A percentile compares a stretch with the other conserved stretches of the same genome.
These are phyloP conservation scores for Phyllosticta citribraziliensis DNA, from an alignment of 2,329 filamentous ascomycete species.

Conservation along the genomic window DNA sequence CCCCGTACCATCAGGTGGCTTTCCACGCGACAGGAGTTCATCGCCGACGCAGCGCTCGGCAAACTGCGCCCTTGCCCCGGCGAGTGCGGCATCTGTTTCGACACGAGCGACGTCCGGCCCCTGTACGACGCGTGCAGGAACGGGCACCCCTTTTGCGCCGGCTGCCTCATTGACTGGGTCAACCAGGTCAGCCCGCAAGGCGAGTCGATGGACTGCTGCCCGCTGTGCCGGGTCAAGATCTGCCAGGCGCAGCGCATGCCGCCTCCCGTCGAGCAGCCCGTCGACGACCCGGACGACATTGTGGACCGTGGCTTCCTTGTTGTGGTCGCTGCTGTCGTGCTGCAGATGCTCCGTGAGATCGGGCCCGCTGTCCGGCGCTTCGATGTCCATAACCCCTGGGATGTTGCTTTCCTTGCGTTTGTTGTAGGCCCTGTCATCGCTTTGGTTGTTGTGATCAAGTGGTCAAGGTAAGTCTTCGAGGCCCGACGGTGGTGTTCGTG, in stretches of 20 bases:
- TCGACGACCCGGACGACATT: too few relatives aligned
- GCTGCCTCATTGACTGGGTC: not conserved
- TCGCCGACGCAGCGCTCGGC: not conserved
- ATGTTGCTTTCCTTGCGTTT: too few relatives aligned
- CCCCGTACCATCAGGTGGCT: not conserved
- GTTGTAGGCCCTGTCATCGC: too few relatives aligned
- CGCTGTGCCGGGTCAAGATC: not conserved
- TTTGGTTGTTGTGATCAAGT: too few relatives aligned
- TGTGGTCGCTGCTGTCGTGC: too few relatives aligned
- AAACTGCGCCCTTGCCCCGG: not conserved
- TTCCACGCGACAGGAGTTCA: not conserved
- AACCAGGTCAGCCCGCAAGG: not conserved
- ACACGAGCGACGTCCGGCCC: not conserved
- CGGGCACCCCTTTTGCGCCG: not conserved
- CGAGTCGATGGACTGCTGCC: not conserved
- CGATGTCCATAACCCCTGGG: too few relatives aligned
- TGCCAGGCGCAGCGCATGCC: not conserved
- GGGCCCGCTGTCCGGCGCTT: too few relatives aligned
- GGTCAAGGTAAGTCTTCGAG: too few relatives aligned
- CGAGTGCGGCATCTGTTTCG: not conserved
- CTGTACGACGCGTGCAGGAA: not conserved
- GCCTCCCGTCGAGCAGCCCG: too few relatives aligned
- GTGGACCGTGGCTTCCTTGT: too few relatives aligned
- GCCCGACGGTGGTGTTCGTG: not conserved
- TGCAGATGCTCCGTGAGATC: too few relatives aligned